Base-by-base conservation (phyloP, 305 asterid species). In the Petunia hybrid region DNA sequence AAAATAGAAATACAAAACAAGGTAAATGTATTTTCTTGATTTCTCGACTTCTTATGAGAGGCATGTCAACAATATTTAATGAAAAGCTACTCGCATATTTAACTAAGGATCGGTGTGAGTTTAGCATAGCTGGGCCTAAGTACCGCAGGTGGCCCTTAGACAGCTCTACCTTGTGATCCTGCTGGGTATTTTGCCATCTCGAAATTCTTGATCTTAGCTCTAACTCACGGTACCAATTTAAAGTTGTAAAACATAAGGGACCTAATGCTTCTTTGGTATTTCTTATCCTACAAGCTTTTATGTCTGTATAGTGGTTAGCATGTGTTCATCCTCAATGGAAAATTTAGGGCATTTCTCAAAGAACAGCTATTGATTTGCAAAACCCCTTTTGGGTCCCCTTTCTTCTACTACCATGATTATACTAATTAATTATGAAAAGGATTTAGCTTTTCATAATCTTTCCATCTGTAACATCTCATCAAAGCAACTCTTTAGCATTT, bases 261-360 rank as follows among this genome's bases (percentile, higher is more conserved):
- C 89, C 90, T 77, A 71, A 82, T 82, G 70, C 66, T 76, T 84
- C 77, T 77, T 83, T 63, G 65, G 60, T 66, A 57, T 67, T 61
- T 84, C 70, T 74, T 51, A 77, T 74, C 87, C 81, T 64, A 60
- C 77, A 83, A 73, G 76, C 84, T 65, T 64, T 82, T 40, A 81
- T 89, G 91, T 85, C 12, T 83, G 85, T 77, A 76, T 87, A 89
- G 92, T 90, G 95, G 92, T 85, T 80, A 82, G 82, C 97, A 91
- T 87, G 93, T 87, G 93, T 87, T 80, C 77, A 78, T 71, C 80
- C 70, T 80, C 82, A 71, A 63, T 77, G 35, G 70, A 79, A 46
- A 48, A 81, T 40, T 82, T 67, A 45, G 74, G 71, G 71, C 39
- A 74, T 74, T 74, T 53, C 35, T 4, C 1, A 74, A 74, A 36